Evolutionary conservation across 352 stramenopile species (phyloP).

Genomic region (Pythium coloratum): DNA sequence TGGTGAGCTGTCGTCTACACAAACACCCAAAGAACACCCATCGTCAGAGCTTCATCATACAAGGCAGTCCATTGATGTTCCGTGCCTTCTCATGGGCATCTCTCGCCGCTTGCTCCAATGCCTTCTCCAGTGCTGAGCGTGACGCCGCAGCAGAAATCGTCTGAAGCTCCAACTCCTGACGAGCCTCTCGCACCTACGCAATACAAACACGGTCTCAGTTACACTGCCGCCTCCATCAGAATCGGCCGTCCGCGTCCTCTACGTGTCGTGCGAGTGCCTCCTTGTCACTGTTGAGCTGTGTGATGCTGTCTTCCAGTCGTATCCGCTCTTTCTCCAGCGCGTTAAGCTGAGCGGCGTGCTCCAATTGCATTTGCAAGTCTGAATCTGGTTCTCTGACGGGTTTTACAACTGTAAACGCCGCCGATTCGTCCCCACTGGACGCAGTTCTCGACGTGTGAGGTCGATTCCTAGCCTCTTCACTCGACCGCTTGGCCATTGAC

Average conservation of each 20-base stretch:
- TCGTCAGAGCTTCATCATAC: neutral
- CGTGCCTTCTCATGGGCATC: neutral
- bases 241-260: neutral
- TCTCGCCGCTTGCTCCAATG: neutral
- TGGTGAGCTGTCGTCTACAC: neutral
- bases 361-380: constrained; percentile 7
- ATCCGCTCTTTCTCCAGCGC: constrained; percentile 23
- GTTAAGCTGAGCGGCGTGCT: constrained; percentile 7
- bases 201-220: neutral
- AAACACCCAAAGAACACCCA: neutral
- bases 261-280: constrained; percentile 3
- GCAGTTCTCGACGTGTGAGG: neutral
- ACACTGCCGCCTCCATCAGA: neutral
- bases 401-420: neutral
- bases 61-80: neutral
- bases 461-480: neutral
- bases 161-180: constrained; percentile 5
- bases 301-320: constrained; percentile 11
- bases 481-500: constrained; percentile 2
- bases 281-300: constrained; percentile 3
- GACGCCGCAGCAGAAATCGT: neutral
- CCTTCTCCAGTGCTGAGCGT: neutral
- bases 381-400: neutral
- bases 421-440: neutral
- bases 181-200: neutral